These are phyloP conservation scores for Penicillium olsonii DNA, from an alignment of 2,329 filamentous ascomycete species.

Conservation along the genomic window DNA sequence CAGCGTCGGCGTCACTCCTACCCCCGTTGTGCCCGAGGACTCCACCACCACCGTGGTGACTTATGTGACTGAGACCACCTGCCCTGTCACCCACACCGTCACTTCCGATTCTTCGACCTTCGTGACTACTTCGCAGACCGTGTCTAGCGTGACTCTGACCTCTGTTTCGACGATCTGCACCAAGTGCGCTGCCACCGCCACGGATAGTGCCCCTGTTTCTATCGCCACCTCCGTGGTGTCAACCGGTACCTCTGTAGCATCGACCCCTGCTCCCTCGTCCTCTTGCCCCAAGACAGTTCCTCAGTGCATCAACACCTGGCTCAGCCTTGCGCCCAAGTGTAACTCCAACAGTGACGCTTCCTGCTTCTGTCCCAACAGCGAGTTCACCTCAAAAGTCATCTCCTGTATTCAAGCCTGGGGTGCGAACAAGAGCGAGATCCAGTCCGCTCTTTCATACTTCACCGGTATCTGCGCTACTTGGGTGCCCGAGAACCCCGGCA, in stretches of 20 bases:
- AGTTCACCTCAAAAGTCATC: conserved; percentile 78
- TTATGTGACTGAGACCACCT: conserved; percentile 18
- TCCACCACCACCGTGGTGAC: conserved; percentile 14
- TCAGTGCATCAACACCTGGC: conserved; percentile 89
- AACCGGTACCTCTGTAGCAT: conserved; percentile 30
- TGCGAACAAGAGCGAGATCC: conserved; percentile 64
- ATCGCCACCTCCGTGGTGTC: conserved; percentile 12
- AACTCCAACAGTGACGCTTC: conserved; percentile 75
- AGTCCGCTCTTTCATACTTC: conserved; percentile 76
- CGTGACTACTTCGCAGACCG: conserved; percentile 16
- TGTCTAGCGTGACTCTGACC: conserved; percentile 21
- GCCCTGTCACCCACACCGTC: conserved; percentile 18
- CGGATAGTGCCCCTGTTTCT: background rate
- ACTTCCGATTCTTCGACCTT: conserved; percentile 17
- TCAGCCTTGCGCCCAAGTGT: conserved; percentile 69
- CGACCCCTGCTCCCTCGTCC: conserved; percentile 30
- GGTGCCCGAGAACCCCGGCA: conserved; percentile 75
- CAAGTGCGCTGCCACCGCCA: conserved; percentile 13
- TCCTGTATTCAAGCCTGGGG: conserved; percentile 79
- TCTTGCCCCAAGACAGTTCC: conserved; percentile 72
- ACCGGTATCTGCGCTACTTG: conserved; percentile 84
- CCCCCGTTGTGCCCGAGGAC: conserved; percentile 11
- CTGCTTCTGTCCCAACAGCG: conserved; percentile 83
- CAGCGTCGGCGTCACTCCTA: conserved; percentile 14
- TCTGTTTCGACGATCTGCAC: conserved; percentile 26